Conservation (phyloP, 805 yeast genomes). For the Jamesozyma spencerorum region DNA sequence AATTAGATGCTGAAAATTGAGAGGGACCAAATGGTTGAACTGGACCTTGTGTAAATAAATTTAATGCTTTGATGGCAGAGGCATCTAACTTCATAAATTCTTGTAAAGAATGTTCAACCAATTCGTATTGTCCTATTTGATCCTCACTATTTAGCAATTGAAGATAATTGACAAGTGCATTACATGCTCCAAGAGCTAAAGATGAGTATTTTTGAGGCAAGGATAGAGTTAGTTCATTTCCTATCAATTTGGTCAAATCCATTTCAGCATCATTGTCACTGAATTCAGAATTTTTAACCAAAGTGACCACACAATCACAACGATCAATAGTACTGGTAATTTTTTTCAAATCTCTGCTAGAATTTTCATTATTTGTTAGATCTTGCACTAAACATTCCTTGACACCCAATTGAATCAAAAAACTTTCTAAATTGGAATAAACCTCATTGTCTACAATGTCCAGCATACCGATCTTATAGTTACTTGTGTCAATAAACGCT, state of each 20-base stretch:
- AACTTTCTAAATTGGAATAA: slow-evolving; percentile 76
- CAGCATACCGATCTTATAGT: slow-evolving; percentile 54
- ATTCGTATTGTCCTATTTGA: slow-evolving; percentile 43
- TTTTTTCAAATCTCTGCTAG: slow-evolving; percentile 43
- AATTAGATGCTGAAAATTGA: neutral
- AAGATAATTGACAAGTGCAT: slow-evolving; percentile 60
- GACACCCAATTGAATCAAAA: slow-evolving; percentile 80
- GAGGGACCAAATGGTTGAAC: slow-evolving; percentile 15
- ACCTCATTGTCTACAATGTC: slow-evolving; percentile 85
- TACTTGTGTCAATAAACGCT: slow-evolving; percentile 67
- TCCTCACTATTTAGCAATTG: slow-evolving; percentile 50
- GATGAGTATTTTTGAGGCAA: slow-evolving; percentile 23
- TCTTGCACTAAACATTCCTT: slow-evolving; percentile 68
- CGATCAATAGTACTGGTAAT: slow-evolving; percentile 64
- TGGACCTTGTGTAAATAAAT: slow-evolving; percentile 57
- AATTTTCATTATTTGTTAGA: slow-evolving; percentile 16
- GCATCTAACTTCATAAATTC: slow-evolving; percentile 85
- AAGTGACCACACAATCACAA: slow-evolving; percentile 65
- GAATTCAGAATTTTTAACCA: slow-evolving; percentile 49
- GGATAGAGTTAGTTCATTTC: slow-evolving; percentile 34
- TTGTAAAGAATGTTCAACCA: slow-evolving; percentile 62
- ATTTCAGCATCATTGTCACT: slow-evolving; percentile 60
- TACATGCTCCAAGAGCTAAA: slow-evolving; percentile 24
- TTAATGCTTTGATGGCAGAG: slow-evolving; percentile 80
- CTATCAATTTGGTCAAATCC: slow-evolving; percentile 65